Base-by-base conservation (phyloP, 306 rosid species). In the Pyrus pyrifolia region DNA sequence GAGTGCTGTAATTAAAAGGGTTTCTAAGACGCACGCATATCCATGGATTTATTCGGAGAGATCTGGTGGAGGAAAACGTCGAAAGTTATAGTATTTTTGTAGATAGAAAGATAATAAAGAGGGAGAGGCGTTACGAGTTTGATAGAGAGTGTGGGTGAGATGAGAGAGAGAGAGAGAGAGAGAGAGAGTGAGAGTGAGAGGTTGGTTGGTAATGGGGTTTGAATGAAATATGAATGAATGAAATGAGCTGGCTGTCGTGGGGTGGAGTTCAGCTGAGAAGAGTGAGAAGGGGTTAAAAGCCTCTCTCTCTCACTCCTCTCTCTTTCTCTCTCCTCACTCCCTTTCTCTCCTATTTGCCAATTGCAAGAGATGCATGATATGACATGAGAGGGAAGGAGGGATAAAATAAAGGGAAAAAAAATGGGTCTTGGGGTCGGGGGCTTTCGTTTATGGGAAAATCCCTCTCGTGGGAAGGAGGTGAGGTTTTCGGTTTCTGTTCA, bases 211-310 rank as follows among this genome's bases (percentile, higher is more conserved):
- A 82, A 83, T 80, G 89, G 87, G 85, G 84, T 83, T 83, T 73
- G 85, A 82, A 79, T 81, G 77, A 71, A 73, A 58, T 72, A 72
- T 35, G 67, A 58, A 72, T 73, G 83, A 80, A 75, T 75, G 33
- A 86, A 81, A 80, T 88, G 93, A 91, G 96, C 96, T 89, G 97
- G 93, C 90, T 57, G 87, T 88, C 79, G 87, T 79, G 91, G 69
- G 83, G 87, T 73, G 88, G 79, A 81, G 44, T 64, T 49, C 8
- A 49, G 55, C 35, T 2, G 38, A 27, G 38, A 61, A 17, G 30
- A 25, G 67, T 6, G 38, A 27, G 45, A 31, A 64, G 79, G 72
- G 63, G 69, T 73, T 45, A 69, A 77, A 79, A 70, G n/a, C 19
- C 67, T 61, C 67, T 27, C 35, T 61, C 35, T 61, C 13, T 7